These are phyloP conservation scores for Pseudohalonectria lignicola DNA, from an alignment of 2,329 filamentous ascomycete species.

Conservation along the genomic window DNA sequence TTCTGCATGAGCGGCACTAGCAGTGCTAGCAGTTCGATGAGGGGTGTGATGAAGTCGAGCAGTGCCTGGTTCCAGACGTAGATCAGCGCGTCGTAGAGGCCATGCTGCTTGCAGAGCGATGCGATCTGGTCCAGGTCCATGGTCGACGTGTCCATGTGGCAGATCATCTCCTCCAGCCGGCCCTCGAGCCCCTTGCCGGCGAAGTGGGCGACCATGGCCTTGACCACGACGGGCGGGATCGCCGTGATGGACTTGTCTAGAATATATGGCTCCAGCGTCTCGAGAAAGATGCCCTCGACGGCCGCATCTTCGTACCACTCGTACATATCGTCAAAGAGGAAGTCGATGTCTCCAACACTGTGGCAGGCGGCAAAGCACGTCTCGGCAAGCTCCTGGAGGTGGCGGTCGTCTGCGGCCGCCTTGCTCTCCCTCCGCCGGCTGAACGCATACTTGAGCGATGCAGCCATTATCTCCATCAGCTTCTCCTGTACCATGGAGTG, in stretches of 20 bases:
- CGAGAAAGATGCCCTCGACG: slow-evolving; percentile 67
- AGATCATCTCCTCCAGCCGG: slow-evolving; percentile 86
- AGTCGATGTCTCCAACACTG: slow-evolving; percentile 66
- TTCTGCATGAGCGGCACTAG: slow-evolving; percentile 47
- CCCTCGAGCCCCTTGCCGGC: slow-evolving; percentile 63
- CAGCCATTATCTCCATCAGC: slow-evolving; percentile 83
- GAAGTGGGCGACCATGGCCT: slow-evolving; percentile 75
- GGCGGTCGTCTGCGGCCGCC: slow-evolving; percentile 36
- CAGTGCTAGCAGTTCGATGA: slow-evolving; percentile 73
- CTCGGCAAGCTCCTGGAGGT: slow-evolving; percentile 68
- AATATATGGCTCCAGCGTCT: slow-evolving; percentile 81
- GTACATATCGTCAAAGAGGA: slow-evolving; percentile 84
- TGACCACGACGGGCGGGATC: slow-evolving; percentile 74
- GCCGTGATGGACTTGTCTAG: slow-evolving; percentile 63
- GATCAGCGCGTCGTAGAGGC: slow-evolving; percentile 87
- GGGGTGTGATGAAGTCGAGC: slow-evolving; percentile 78
- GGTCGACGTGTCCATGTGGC: slow-evolving; percentile 78
- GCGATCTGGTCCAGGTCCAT: slow-evolving; percentile 94
- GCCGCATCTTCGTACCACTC: slow-evolving; percentile 77
- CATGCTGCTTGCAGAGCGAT: slow-evolving; percentile 78
- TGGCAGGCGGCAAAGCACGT: slow-evolving; percentile 78
- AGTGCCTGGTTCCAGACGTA: slow-evolving; percentile 96
- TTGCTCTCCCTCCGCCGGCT: slow-evolving; percentile 45
- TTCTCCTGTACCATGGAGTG: slow-evolving; percentile 81
- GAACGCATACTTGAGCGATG: slow-evolving; percentile 85